phyloP scores from a whole-genome alignment of 306 rosid species.

The Prunus padus region DNA sequence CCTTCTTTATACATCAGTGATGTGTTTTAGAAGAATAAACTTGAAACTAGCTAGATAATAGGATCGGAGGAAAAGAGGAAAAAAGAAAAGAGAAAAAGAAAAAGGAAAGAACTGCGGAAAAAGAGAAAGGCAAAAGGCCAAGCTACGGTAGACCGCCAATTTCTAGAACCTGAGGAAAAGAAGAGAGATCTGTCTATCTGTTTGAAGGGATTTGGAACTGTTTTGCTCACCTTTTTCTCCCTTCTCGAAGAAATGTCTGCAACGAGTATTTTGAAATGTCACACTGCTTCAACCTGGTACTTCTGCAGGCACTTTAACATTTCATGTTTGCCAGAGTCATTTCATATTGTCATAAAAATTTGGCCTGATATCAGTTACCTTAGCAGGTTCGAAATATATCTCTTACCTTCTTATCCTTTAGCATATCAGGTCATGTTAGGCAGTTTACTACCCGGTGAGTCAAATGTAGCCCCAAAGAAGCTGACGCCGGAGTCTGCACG shows the following conservation, averaged over 20 bases:
- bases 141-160: slow-evolving; percentile 46
- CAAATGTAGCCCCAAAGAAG: too few relatives aligned
- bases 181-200: slow-evolving; percentile 51
- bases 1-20: slow-evolving; percentile 14
- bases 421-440: too few relatives aligned
- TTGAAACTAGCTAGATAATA: neutral
- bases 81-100: slow-evolving; percentile 30
- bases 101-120: slow-evolving; percentile 18
- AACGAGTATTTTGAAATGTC: too few relatives aligned
- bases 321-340: too few relatives aligned
- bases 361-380: too few relatives aligned
- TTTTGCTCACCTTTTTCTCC: slow-evolving; percentile 29
- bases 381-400: too few relatives aligned
- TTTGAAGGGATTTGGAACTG: slow-evolving; percentile 26
- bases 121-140: slow-evolving; percentile 39
- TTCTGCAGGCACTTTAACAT: too few relatives aligned
- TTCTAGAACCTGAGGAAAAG: slow-evolving; percentile 36
- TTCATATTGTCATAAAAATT: too few relatives aligned
- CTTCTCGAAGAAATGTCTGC: slow-evolving; percentile 33
- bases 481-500: too few relatives aligned
- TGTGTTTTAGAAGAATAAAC: slow-evolving; percentile 33
- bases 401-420: too few relatives aligned
- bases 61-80: slow-evolving; percentile 33
- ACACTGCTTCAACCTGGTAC: too few relatives aligned
- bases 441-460: too few relatives aligned